These are phyloP conservation scores for Beta lomatogona DNA, from an alignment of 179 eudicot species.

Conservation along the genomic window DNA sequence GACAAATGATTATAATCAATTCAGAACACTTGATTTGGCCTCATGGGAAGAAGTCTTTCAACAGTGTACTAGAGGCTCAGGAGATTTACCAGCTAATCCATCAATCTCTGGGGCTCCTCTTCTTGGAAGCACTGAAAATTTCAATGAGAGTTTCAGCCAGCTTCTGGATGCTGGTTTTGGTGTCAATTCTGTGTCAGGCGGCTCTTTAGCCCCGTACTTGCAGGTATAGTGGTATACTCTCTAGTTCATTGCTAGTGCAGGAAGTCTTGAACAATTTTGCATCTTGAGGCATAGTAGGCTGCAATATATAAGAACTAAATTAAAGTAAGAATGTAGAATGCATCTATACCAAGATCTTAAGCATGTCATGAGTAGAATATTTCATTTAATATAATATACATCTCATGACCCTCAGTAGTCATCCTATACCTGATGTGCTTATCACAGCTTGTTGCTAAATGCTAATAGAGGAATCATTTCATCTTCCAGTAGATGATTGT, in stretches of 20 bases:
- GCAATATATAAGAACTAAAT: background rate
- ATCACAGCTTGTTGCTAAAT: background rate
- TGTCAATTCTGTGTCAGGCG: slow-evolving; percentile 28
- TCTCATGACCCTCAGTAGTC: background rate
- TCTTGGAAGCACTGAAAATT: slow-evolving; percentile 31
- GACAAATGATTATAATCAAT: slow-evolving; percentile 28
- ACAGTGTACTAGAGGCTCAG: slow-evolving; percentile 36
- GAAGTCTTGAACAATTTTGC: background rate
- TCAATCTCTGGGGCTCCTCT: slow-evolving; percentile 26
- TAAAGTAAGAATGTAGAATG: background rate
- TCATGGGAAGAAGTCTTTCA: slow-evolving; percentile 51
- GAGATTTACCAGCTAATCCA: slow-evolving; percentile 30
- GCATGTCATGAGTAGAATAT: background rate
- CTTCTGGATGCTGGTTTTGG: slow-evolving; percentile 37
- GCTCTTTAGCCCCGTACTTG: slow-evolving; percentile 28
- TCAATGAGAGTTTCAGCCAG: slow-evolving; percentile 37
- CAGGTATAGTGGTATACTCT: slow-evolving; percentile 40
- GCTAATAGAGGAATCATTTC: background rate
- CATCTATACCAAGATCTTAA: background rate
- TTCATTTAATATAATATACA: background rate
- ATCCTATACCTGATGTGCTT: background rate
- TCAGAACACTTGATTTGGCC: slow-evolving; percentile 40
- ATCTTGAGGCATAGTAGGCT: background rate
- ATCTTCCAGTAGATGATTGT: background rate
- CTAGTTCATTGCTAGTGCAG: background rate